Conservation (phyloP, 805 yeast genomes). For the Kazachstania africana region DNA sequence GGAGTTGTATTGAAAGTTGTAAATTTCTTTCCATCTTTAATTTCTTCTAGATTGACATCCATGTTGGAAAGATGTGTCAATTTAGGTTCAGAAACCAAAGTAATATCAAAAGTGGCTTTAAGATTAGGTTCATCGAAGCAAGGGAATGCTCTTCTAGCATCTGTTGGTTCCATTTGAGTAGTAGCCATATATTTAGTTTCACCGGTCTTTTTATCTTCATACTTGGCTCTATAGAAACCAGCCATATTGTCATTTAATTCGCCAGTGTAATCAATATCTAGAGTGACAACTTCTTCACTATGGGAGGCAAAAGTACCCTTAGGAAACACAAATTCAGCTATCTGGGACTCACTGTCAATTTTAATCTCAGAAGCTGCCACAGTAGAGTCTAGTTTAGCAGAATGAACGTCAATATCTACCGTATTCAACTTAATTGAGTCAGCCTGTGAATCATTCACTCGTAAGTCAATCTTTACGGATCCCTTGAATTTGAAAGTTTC, state of each 20-base stretch:
- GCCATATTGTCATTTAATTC: constrained; percentile 68
- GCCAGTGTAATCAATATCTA: constrained; percentile 47
- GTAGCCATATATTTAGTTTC: constrained; percentile 63
- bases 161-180: constrained; percentile 81
- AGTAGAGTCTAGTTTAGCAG: constrained; percentile 29
- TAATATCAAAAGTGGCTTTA: constrained; percentile 60
- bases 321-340: constrained; percentile 47
- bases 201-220: constrained; percentile 45
- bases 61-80: constrained; percentile 58
- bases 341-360: constrained; percentile 46
- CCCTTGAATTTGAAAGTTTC: constrained; percentile 50
- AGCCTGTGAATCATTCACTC: constrained; percentile 35
- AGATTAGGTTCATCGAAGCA: constrained; percentile 76
- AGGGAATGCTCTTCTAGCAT: constrained; percentile 80
- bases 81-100: constrained; percentile 43
- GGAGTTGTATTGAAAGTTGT: constrained; percentile 68
- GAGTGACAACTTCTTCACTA: constrained; percentile 29
- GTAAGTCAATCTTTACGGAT: constrained; percentile 39
- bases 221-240: constrained; percentile 66
- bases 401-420: constrained; percentile 50
- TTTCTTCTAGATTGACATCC: constrained; percentile 45
- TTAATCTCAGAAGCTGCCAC: constrained; percentile 33
- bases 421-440: constrained; percentile 44
- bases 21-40: constrained; percentile 36
- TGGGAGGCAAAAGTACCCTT: constrained; percentile 25